These are phyloP conservation scores for Ascochyta viciae-villosae DNA, from an alignment of 2,329 filamentous ascomycete genomes.

Conservation along the genomic window DNA sequence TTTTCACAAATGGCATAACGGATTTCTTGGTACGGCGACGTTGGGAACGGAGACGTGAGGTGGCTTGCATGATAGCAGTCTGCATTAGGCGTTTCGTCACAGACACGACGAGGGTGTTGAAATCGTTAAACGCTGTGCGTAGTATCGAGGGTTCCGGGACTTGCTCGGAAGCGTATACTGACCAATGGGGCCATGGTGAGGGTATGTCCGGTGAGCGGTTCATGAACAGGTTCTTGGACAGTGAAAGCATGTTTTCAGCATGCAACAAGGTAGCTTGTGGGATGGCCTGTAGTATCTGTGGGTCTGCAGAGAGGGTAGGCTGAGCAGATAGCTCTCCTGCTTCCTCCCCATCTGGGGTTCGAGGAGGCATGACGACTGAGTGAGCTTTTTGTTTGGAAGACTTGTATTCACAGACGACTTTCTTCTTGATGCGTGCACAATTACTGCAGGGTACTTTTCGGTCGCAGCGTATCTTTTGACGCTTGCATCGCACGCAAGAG, in stretches of 20 bases:
- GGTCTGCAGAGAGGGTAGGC: neutral
- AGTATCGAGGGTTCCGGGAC: slow-evolving; percentile 69
- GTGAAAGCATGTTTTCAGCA: slow-evolving; percentile 34
- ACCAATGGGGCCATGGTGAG: slow-evolving; percentile 46
- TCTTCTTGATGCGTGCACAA: slow-evolving; percentile 11
- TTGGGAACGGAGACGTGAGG: slow-evolving; percentile 68
- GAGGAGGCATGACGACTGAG: neutral
- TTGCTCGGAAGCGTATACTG: slow-evolving; percentile 31
- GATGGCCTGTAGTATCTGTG: slow-evolving; percentile 36
- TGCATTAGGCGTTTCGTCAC: slow-evolving; percentile 75
- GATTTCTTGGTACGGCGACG: slow-evolving; percentile 37
- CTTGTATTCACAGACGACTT: slow-evolving; percentile 10
- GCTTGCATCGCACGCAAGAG: slow-evolving; percentile 16
- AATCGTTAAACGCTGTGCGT: slow-evolving; percentile 77
- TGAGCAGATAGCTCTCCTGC: neutral
- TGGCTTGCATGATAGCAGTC: slow-evolving; percentile 72
- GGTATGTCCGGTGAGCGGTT: slow-evolving; percentile 38
- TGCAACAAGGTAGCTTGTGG: slow-evolving; percentile 45
- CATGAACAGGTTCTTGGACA: slow-evolving; percentile 48
- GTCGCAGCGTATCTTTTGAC: slow-evolving; percentile 22
- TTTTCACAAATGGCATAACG: slow-evolving; percentile 48
- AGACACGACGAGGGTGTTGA: slow-evolving; percentile 71
- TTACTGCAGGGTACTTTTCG: slow-evolving; percentile 18
- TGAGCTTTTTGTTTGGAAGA: neutral
- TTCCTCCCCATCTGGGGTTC: neutral